phyloP scores from a whole-genome alignment of 441 rosid genomes.

The Adansonia rubrostipa region DNA sequence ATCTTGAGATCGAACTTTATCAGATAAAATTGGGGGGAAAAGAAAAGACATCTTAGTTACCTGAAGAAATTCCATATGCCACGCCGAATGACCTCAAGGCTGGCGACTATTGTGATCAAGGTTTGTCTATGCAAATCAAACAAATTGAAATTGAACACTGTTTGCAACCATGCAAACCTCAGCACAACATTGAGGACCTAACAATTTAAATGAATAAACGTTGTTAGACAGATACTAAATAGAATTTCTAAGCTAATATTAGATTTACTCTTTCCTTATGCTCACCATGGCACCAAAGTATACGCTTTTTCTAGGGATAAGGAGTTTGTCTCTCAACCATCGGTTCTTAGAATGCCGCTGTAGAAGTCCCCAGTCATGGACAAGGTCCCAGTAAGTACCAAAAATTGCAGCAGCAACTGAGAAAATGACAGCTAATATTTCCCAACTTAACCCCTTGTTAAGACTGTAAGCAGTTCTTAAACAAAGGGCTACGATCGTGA shows the following conservation, averaged over 20 bases:
- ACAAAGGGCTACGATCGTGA: constrained; percentile 63
- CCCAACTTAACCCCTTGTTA: constrained; percentile 43
- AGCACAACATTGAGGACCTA: constrained; percentile 51
- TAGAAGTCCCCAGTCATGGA: constrained; percentile 79
- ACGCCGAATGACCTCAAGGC: constrained; percentile 74
- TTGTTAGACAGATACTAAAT: neutral
- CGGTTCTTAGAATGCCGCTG: constrained; percentile 51
- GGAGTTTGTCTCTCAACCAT: constrained; percentile 84
- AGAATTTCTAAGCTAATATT: neutral
- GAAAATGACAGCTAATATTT: constrained; percentile 48
- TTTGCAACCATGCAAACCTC: constrained; percentile 77
- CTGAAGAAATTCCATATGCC: constrained; percentile 85
- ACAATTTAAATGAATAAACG: neutral
- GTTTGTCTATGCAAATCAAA: constrained; percentile 46
- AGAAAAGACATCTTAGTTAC: too few relatives aligned
- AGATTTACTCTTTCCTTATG: neutral
- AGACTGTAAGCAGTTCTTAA: constrained; percentile 60
- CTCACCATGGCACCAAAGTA: constrained; percentile 69
- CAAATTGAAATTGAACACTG: constrained; percentile 43
- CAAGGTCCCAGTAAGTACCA: constrained; percentile 78
- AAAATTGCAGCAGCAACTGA: constrained; percentile 54
- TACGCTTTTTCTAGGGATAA: constrained; percentile 51
- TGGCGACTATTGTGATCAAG: constrained; percentile 49
- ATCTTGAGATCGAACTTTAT: too few relatives aligned
- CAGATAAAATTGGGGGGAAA: too few relatives aligned